Base-by-base conservation (phyloP, 495 filamentous ascomycete genomes). In the Xylona heveae region DNA sequence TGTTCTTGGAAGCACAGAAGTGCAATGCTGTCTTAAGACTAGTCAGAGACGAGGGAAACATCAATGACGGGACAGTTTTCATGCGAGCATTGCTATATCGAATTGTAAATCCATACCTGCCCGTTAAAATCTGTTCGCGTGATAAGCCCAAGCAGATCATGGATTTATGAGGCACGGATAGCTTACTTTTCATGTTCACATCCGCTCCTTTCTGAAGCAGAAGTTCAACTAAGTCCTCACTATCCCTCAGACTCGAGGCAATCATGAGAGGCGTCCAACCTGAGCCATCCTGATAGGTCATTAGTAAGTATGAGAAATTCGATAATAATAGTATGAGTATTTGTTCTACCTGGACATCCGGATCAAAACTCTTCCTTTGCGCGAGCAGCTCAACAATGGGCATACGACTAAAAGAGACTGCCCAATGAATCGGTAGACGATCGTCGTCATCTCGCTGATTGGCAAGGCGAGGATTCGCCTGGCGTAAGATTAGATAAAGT, bases 181-280 rank as follows among this genome's bases (percentile, higher is more conserved):
- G 42, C 46, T 26, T 48, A 73, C 79, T 94, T 44, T 80, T 84
- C 24, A 64, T 52, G 45, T 74, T 80, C 3, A 85, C 76, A 38
- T 93, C 82, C 2, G 82, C 83, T 19, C 64, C 80, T 43, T 75
- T 80, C n/a, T 57, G 50, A 0, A 97, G 60, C 2, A 95, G 62
- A 4, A 92, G 49, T 19, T 84, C 70, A 8, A 91, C 62, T 4
- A 78, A 42, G 2, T 57, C 58, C 18, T 79, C 77, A 17, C 56
- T 64, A 31, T 78, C 76, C 38, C 64, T 68, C 22, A 91, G 59
- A 38, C 74, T 83, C 6, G 76, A 65, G 6, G 85, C 77, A 32
- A 94, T 93, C 84, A 94, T 94, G 16, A 94, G 59, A 1, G 80
- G 76, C 7, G 85, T 90, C 88, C 88, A 97, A 32, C 85, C 84